Evolutionary conservation across 805 yeast species (phyloP).

Genomic region (Kodamaea lidongshanica): DNA sequence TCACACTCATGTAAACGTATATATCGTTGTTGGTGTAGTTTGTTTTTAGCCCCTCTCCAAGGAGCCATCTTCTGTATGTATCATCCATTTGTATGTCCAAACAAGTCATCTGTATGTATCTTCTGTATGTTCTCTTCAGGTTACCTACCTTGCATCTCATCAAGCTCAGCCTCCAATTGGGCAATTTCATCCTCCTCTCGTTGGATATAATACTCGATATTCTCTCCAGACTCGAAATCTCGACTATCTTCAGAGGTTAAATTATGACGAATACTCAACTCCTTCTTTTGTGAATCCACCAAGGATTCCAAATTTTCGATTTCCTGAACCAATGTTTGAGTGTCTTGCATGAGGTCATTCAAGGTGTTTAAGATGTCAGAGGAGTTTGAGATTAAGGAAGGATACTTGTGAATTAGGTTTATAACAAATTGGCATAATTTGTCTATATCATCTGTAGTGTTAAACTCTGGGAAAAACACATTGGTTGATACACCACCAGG

Average conservation of each 20-base stretch:
- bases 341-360: slow-evolving; percentile 35
- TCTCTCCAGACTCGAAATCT: slow-evolving; percentile 16
- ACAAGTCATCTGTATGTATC: too few species aligned
- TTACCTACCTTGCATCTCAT: slow-evolving; percentile 14
- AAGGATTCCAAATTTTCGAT: slow-evolving; percentile 38
- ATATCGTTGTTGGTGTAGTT: too few species aligned
- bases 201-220: slow-evolving; percentile 35
- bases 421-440: slow-evolving; percentile 40
- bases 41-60: too few species aligned
- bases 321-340: slow-evolving; percentile 29
- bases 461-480: slow-evolving; percentile 6
- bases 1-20: too few species aligned
- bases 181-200: slow-evolving; percentile 43
- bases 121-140: too few species aligned
- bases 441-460: slow-evolving; percentile 26
- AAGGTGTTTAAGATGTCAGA: slow-evolving; percentile 21
- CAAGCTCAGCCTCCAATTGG: slow-evolving; percentile 34
- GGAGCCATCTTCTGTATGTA: too few species aligned
- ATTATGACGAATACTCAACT: slow-evolving; percentile 32
- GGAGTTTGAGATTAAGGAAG: slow-evolving; percentile 20
- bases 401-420: slow-evolving; percentile 24
- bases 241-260: too few species aligned
- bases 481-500: slow-evolving; percentile 1
- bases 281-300: slow-evolving; percentile 38
- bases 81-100: too few species aligned